These are phyloP conservation scores for Lobosporangium transversale DNA, from an alignment of 192 early-diverging fungal genomes.

Conservation along the genomic window DNA sequence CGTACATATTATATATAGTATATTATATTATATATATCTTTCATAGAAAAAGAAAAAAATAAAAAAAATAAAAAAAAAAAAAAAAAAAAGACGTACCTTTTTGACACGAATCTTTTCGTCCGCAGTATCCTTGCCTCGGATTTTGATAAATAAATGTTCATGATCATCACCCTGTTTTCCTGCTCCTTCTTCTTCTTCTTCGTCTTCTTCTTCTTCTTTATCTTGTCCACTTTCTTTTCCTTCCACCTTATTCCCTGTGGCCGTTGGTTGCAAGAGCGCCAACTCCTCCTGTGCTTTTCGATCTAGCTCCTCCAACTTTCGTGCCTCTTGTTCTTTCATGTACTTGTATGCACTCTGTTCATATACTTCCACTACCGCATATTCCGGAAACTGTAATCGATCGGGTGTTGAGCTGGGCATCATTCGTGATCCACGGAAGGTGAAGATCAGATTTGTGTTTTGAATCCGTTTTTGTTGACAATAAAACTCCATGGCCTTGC, in stretches of 20 bases:
- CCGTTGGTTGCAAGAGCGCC: background rate
- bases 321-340: constrained; percentile 20
- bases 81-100: constrained; percentile 36
- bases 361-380: constrained; percentile 27
- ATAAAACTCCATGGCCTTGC: constrained; percentile 26
- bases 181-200: background rate
- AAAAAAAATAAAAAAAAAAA: constrained; percentile 19
- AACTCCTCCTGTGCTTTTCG: constrained; percentile 18
- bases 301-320: constrained; percentile 26
- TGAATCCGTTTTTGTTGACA: constrained; percentile 9
- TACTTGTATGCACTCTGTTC: constrained; percentile 17
- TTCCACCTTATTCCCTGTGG: background rate
- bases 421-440: constrained; percentile 16
- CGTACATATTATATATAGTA: no score
- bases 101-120: constrained; percentile 50
- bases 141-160: constrained; percentile 35
- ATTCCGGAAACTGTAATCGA: constrained; percentile 10
- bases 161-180: no score
- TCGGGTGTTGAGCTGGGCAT: constrained; percentile 42
- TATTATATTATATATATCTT: no score
- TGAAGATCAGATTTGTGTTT: constrained; percentile 16
- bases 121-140: constrained; percentile 35
- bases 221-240: background rate
- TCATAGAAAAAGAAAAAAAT: no score
- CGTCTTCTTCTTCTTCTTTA: background rate